A percentile compares a stretch with the other conserved stretches of the same genome.
Evolutionary conservation across 2,329 filamentous ascomycete species (phyloP).

Genomic region (Sarocladium strictum): DNA sequence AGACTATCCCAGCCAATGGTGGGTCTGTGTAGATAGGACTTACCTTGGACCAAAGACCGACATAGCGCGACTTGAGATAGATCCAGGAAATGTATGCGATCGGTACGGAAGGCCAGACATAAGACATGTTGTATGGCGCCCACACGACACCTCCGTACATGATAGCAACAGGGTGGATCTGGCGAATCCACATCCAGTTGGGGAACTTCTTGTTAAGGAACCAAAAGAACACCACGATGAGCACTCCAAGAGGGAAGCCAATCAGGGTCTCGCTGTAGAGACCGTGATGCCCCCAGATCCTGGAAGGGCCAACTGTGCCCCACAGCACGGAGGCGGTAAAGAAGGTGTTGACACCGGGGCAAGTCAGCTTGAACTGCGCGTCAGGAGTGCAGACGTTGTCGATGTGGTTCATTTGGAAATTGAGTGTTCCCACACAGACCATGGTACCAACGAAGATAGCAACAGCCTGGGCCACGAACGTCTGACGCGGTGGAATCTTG

Average conservation of each 20-base stretch:
- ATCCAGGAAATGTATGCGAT: constrained; percentile 48
- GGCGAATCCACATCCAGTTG: constrained; percentile 32
- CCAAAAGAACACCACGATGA: constrained; percentile 38
- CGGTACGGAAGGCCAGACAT: constrained; percentile 45
- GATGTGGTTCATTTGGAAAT: constrained; percentile 45
- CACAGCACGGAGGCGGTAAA: constrained; percentile 51
- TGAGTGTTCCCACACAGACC: constrained; percentile 42
- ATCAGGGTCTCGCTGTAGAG: constrained; percentile 42
- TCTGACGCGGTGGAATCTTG: constrained; percentile 55
- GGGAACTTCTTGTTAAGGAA: constrained; percentile 33
- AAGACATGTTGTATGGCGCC: constrained; percentile 46
- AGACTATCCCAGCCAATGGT: neutral
- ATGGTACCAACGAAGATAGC: constrained; percentile 49
- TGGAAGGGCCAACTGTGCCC: constrained; percentile 46
- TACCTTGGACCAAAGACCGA: constrained; percentile 47
- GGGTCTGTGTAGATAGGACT: constrained; percentile 11
- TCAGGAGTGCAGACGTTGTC: constrained; percentile 40
- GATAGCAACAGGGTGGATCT: constrained; percentile 42
- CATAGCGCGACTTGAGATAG: constrained; percentile 41
- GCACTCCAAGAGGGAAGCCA: constrained; percentile 44
- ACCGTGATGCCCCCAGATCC: constrained; percentile 42
- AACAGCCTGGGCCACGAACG: constrained; percentile 53
- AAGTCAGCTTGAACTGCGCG: constrained; percentile 43
- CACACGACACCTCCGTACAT: constrained; percentile 40
- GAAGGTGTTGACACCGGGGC: constrained; percentile 48